A percentile compares a stretch with the other conserved stretches of the same genome.
Evolutionary conservation across 768 basidiomycete genomes (phyloP).

Genomic region (Chlorophyllum brunneum): DNA sequence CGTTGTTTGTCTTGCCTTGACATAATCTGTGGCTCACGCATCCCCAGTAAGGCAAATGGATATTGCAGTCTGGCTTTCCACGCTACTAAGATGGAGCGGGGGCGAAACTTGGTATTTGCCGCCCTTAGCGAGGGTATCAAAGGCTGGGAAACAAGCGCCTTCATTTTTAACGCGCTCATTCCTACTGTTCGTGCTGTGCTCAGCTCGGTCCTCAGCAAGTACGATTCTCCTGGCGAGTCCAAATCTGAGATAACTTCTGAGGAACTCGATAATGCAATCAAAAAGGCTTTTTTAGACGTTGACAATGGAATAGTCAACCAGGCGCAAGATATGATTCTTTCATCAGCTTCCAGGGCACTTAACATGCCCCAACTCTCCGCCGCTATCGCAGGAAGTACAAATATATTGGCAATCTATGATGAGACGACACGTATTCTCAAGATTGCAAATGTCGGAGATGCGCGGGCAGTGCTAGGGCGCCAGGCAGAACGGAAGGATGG

Average conservation of each 20-base stretch:
- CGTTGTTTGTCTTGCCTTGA: not conserved
- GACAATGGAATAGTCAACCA: slow-evolving; percentile 31
- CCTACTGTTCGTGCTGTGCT: not conserved
- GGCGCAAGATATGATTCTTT: slow-evolving; percentile 20
- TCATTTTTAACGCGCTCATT: slow-evolving; percentile 3
- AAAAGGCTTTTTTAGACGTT: slow-evolving; percentile 14
- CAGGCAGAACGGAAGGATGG: slow-evolving; percentile 21
- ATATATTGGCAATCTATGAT: slow-evolving; percentile 33
- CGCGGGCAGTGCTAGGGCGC: slow-evolving; percentile 39
- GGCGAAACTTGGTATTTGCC: not conserved
- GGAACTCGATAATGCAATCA: not conserved
- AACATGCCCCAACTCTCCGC: slow-evolving; percentile 23
- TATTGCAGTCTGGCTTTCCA: not conserved
- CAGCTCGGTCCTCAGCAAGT: not conserved
- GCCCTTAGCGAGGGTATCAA: slow-evolving; percentile 1
- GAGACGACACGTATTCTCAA: slow-evolving; percentile 28
- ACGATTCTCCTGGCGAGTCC: not conserved
- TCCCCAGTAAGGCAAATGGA: slow-evolving; percentile 1
- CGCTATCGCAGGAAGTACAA: slow-evolving; percentile 27
- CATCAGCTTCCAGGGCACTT: slow-evolving; percentile 18
- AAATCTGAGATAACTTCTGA: slow-evolving; percentile 4
- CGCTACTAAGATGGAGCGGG: not conserved
- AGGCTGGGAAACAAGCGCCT: slow-evolving; percentile 5
- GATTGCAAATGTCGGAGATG: slow-evolving; percentile 36
- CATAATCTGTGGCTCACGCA: not conserved